A percentile compares a stretch with the other conserved stretches of the same genome.
phyloP scores from a whole-genome alignment of 2,329 filamentous ascomycete genomes.

The Lachnellula suecica region DNA sequence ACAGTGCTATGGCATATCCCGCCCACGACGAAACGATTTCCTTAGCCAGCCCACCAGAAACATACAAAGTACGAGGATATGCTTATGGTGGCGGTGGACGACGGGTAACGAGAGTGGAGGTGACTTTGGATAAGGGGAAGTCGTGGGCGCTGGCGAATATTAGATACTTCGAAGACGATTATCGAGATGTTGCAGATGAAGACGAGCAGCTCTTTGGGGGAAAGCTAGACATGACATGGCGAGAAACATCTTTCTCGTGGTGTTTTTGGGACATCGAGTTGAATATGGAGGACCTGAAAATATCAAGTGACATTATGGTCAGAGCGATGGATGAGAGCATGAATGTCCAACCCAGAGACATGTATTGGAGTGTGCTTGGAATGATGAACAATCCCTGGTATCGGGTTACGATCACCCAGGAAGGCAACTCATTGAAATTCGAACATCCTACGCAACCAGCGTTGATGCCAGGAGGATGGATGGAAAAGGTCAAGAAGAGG shows the following conservation, averaged over 20 bases:
- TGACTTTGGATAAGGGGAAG: constrained; percentile 80
- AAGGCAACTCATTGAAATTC: constrained; percentile 66
- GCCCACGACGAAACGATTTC: constrained; percentile 70
- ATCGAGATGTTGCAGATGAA: constrained; percentile 59
- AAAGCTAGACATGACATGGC: constrained; percentile 75
- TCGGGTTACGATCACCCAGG: constrained; percentile 72
- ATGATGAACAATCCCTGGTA: constrained; percentile 99
- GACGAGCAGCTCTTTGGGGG: constrained; percentile 72
- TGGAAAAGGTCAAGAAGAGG: constrained; percentile 83
- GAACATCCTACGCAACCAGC: constrained; percentile 87
- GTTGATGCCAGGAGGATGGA: constrained; percentile 80
- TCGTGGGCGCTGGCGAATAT: constrained; percentile 77
- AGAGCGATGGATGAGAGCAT: constrained; percentile 89
- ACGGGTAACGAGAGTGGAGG: constrained; percentile 76
- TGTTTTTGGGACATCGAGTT: constrained; percentile 85
- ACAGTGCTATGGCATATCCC: constrained; percentile 79
- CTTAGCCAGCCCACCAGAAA: constrained; percentile 45
- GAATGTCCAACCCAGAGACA: constrained; percentile 83
- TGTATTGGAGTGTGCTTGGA: constrained; percentile 93
- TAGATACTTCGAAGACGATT: constrained; percentile 82
- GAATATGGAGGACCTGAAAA: constrained; percentile 57
- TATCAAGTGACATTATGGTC: constrained; percentile 72
- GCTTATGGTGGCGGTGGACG: constrained; percentile 88
- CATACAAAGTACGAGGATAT: constrained; percentile 74
- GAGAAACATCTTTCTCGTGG: constrained; percentile 86